Percentiles rank a stretch among this genome's conserved stretches.
Conservation (phyloP, 2,329 filamentous ascomycete species). For the Hortaea sp. region DNA sequence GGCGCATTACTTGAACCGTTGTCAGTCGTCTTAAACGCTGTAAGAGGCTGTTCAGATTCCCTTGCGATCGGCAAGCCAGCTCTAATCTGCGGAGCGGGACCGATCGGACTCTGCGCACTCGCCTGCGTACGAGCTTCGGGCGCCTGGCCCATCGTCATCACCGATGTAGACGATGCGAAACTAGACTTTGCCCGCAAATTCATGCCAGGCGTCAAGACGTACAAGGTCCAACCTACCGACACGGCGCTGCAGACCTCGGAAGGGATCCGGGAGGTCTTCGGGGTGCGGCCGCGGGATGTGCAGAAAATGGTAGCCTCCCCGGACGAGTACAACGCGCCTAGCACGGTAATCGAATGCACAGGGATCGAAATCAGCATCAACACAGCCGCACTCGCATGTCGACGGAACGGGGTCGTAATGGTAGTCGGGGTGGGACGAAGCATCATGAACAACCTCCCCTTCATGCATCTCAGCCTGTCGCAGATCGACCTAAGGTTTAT, state of each 20-base stretch:
- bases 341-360: constrained; percentile 26
- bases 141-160: constrained; percentile 67
- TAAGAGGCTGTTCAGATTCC: constrained; percentile 10
- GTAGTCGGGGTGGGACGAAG: constrained; percentile 26
- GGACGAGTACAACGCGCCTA: constrained; percentile 9
- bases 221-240: constrained; percentile 15
- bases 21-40: constrained; percentile 38
- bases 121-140: constrained; percentile 51
- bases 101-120: constrained; percentile 51
- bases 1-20: constrained; percentile 71
- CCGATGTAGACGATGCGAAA: constrained; percentile 72
- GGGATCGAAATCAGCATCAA: constrained; percentile 25
- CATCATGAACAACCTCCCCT: constrained; percentile 26
- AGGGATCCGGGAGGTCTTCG: constrained; percentile 12
- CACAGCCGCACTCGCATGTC: constrained; percentile 15
- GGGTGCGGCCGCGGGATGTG: constrained; percentile 4
- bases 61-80: constrained; percentile 24
- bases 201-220: constrained; percentile 28
- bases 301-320: constrained; percentile 4
- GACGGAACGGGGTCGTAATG: constrained; percentile 21
- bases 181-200: constrained; percentile 69
- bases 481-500: constrained; percentile 55
- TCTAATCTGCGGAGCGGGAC: constrained; percentile 53
- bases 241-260: constrained; percentile 15
- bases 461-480: constrained; percentile 27